Evolutionary conservation across 176 grass and related monocot species (phyloP).

Genomic region (Ensete ventricosum): DNA sequence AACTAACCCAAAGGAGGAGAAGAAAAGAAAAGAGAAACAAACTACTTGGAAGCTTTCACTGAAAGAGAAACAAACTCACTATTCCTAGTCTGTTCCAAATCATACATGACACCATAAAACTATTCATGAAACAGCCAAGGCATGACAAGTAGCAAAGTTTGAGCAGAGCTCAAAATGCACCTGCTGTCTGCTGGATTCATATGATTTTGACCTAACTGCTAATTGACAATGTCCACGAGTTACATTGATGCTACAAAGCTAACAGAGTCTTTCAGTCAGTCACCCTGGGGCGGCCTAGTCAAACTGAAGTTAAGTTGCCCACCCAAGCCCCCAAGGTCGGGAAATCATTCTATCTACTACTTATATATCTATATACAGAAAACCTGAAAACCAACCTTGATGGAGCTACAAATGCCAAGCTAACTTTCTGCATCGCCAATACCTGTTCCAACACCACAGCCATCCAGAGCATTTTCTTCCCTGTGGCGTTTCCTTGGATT

Average conservation of each 20-base stretch:
- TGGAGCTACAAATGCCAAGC: neutral
- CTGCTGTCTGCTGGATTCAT: neutral
- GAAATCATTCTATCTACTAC: slow-evolving; percentile 1
- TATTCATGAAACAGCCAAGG: no score
- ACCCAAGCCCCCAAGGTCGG: neutral
- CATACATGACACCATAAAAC: no score
- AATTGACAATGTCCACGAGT: neutral
- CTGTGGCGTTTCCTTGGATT: neutral
- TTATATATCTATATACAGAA: neutral
- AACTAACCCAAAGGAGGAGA: no score
- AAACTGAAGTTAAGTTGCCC: neutral
- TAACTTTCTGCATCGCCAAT: neutral
- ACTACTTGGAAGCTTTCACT: no score
- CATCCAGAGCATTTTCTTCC: neutral
- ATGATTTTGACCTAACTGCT: neutral
- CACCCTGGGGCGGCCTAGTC: neutral
- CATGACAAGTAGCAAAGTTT: no score
- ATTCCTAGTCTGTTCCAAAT: no score
- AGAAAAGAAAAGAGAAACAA: no score
- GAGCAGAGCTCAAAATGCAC: neutral
- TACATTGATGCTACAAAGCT: neutral
- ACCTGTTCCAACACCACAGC: neutral
- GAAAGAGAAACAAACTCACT: no score
- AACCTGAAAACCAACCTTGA: neutral
- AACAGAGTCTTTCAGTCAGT: neutral